phyloP scores from a whole-genome alignment of 805 yeast genomes.

The Geotrichum ghanense region DNA sequence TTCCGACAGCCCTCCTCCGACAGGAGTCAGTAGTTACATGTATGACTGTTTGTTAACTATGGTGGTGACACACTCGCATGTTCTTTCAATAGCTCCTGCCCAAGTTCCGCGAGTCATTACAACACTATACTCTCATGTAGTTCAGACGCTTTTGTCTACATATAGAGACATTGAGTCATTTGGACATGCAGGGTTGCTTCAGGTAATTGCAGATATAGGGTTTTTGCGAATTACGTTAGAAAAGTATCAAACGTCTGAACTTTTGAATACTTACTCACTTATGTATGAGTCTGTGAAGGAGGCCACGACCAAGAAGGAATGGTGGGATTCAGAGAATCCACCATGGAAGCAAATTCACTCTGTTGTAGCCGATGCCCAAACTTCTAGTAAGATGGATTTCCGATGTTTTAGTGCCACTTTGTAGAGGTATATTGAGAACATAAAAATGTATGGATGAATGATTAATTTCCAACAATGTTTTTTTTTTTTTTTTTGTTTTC shows the following conservation, averaged over 20 bases:
- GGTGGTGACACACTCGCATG: slow-evolving; percentile 41
- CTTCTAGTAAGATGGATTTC: slow-evolving; percentile 4
- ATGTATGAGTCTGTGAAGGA: slow-evolving; percentile 22
- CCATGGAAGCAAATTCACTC: slow-evolving; percentile 17
- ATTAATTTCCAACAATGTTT: no score
- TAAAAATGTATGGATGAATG: no score
- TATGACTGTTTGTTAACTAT: slow-evolving; percentile 38
- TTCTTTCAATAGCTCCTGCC: slow-evolving; percentile 36
- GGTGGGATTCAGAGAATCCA: slow-evolving; percentile 19
- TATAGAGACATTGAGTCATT: slow-evolving; percentile 35
- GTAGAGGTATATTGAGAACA: no score
- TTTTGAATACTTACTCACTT: slow-evolving; percentile 16
- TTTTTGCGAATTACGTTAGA: slow-evolving; percentile 33
- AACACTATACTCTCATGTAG: slow-evolving; percentile 33
- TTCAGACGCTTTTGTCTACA: slow-evolving; percentile 27
- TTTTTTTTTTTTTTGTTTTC: no score
- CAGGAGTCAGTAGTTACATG: slow-evolving; percentile 30
- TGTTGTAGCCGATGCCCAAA: slow-evolving; percentile 3
- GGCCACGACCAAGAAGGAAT: slow-evolving; percentile 15
- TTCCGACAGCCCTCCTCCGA: slow-evolving; percentile 15
- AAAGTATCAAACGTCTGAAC: slow-evolving; percentile 17
- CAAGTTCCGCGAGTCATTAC: slow-evolving; percentile 35
- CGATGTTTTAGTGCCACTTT: not conserved
- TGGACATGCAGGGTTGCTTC: slow-evolving; percentile 38
- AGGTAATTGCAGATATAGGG: slow-evolving; percentile 42